Percentiles rank a stretch among this genome's conserved stretches.
Evolutionary conservation across 345 rosid species (phyloP).

Genomic region (Cardamine chenopodiifolia): DNA sequence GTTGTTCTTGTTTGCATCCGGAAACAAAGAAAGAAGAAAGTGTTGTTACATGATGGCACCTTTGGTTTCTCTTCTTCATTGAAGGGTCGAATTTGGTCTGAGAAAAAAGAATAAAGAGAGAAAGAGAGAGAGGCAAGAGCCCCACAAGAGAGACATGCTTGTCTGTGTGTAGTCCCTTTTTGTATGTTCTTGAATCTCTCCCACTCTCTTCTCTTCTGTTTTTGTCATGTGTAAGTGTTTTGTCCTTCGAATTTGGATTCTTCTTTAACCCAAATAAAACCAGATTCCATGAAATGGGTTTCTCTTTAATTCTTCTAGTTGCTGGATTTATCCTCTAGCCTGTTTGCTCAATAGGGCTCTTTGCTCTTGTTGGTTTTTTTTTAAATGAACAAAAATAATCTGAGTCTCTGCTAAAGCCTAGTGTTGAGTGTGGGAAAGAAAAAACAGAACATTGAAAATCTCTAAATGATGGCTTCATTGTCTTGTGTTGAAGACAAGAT

Average conservation of each 20-base stretch:
- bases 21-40: slow-evolving; percentile 26
- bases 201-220: slow-evolving; percentile 30
- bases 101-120: slow-evolving; percentile 37
- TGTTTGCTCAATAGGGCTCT: slow-evolving; percentile 24
- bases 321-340: slow-evolving; percentile 28
- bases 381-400: background rate
- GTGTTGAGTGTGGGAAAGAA: slow-evolving; percentile 31
- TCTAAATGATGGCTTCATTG: slow-evolving; percentile 51
- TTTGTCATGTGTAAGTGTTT: slow-evolving; percentile 49
- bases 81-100: slow-evolving; percentile 61
- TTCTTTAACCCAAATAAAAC: slow-evolving; percentile 20
- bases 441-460: slow-evolving; percentile 3
- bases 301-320: slow-evolving; percentile 40
- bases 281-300: slow-evolving; percentile 50
- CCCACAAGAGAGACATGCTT: slow-evolving; percentile 54
- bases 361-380: slow-evolving; percentile 14
- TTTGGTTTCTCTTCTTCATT: slow-evolving; percentile 45
- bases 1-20: slow-evolving; percentile 43
- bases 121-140: slow-evolving; percentile 47
- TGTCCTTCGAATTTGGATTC: slow-evolving; percentile 65
- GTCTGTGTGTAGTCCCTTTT: slow-evolving; percentile 49
- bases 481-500: slow-evolving; percentile 67
- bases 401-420: slow-evolving; percentile 13
- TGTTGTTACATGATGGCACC: slow-evolving; percentile 39
- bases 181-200: slow-evolving; percentile 40